A percentile compares a stretch with the other conserved stretches of the same genome.
phyloP scores from a whole-genome alignment of 164 flowering plant species.

The Liquidambar formosana region DNA sequence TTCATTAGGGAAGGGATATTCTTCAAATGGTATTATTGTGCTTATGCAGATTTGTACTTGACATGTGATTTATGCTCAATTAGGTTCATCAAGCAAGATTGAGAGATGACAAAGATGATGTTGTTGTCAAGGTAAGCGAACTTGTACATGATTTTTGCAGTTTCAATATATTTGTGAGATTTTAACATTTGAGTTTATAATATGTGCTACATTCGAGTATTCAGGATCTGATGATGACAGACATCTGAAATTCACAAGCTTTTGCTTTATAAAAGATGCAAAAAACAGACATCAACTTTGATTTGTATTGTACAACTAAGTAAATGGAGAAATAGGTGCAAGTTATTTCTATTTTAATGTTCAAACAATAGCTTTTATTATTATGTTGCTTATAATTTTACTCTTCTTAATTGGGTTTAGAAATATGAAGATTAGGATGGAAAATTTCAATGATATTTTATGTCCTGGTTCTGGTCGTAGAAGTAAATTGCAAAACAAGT shows the following conservation, averaged over 20 bases:
- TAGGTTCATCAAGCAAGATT: constrained; percentile 94
- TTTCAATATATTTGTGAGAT: neutral
- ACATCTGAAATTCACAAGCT: constrained; percentile 86
- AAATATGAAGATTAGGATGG: too few relatives aligned
- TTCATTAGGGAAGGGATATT: neutral
- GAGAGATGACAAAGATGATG: constrained; percentile 70
- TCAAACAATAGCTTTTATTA: too few relatives aligned
- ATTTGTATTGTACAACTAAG: constrained; percentile 73
- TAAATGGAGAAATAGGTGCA: constrained; percentile 96
- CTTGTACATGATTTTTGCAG: constrained; percentile 7
- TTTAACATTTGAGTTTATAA: constrained; percentile 14
- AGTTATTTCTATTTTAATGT: neutral
- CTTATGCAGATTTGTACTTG: constrained; percentile 1
- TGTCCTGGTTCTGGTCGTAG: too few relatives aligned
- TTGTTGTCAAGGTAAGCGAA: constrained; percentile 86
- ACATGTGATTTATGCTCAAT: constrained; percentile 14
- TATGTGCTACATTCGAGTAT: constrained; percentile 99
- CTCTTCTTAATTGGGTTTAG: too few relatives aligned
- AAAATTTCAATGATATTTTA: too few relatives aligned
- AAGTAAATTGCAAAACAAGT: too few relatives aligned
- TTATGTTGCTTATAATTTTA: too few relatives aligned
- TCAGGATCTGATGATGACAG: constrained; percentile 91
- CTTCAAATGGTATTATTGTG: neutral
- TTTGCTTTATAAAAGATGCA: constrained; percentile 91
- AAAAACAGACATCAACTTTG: constrained; percentile 87